Evolutionary conservation across 331 rosid genomes (phyloP), one percentile per base, ranked within the genome.

Genomic region (Pyrus hybrid): DNA sequence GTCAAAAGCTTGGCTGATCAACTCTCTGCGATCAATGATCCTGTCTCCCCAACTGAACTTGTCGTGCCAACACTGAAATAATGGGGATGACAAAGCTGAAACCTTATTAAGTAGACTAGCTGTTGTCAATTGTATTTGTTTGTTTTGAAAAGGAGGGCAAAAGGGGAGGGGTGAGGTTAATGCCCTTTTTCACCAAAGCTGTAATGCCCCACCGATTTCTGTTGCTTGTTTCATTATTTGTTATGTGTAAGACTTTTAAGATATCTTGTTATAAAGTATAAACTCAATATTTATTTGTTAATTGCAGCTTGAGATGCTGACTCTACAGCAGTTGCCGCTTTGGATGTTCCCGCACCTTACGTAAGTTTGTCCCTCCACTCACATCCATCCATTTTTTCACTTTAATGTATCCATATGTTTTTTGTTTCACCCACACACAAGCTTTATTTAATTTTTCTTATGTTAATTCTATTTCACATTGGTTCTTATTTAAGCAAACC

Each of bases 271-370:
- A 67, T 67, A 16, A 18, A 17, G 25, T 66, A 13, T 37, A 29
- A 67, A 35, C 12, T 12, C 13, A 22, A 68, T 22, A 22, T 56
- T 28, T 25, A 73, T 68, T 23, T 45, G 68, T 33, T 83, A 68
- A 70, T 33, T 82, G 87, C 85, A 66, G 72, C 82, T 57, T 81
- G 73, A 70, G 83, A 83, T 71, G 13, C 72, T 28, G 83, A 72
- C 51, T 63, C 80, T 62, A 74, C 83, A 37, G 85, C 87, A 82
- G 85, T 80, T 71, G 76, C 81, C 82, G 87, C 84, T 57, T 94
- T 94, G 61, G 88, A 51, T 5, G 87, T 88, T 82, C 97, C 94
- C 56, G 86, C 81, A 54, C 67, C 96, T 94, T 69, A 85, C 97
- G 98, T 85, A 74, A 76, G 89, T 72, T 49, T 6, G 56, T 29